Evolutionary conservation across 116 monocot genomes (phyloP).

Genomic region (Papilionanthe hybrid): DNA sequence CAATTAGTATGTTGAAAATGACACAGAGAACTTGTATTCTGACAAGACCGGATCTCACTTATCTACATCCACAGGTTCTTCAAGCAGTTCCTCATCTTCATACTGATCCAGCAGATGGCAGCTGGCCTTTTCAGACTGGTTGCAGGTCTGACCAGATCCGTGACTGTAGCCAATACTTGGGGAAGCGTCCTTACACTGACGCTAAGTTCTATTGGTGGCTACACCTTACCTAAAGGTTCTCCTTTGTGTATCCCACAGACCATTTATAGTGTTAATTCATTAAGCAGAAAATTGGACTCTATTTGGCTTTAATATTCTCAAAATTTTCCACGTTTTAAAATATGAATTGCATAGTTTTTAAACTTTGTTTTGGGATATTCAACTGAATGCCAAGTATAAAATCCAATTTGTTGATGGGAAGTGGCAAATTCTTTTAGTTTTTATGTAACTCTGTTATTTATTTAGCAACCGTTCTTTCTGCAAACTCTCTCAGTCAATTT

Average conservation of each 20-base stretch:
- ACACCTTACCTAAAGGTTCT: conserved; percentile 56
- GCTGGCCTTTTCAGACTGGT: conserved; percentile 52
- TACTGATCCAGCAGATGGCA: conserved; percentile 56
- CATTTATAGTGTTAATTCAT: neutral
- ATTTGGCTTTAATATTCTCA: neutral
- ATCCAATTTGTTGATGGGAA: neutral
- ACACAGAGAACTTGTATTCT: too few species aligned
- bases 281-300: neutral
- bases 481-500: neutral
- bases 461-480: neutral
- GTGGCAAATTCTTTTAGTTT: neutral
- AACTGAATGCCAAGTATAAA: neutral
- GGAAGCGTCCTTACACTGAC: conserved; percentile 37
- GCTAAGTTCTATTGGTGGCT: conserved; percentile 60
- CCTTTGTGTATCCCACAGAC: neutral
- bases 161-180: conserved; percentile 42
- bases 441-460: too few species aligned
- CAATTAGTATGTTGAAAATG: too few species aligned
- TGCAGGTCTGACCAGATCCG: conserved; percentile 41
- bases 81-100: conserved; percentile 54
- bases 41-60: too few species aligned
- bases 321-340: neutral
- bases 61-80: conserved; percentile 48
- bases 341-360: neutral
- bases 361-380: neutral